These are phyloP conservation scores for Gracilaria caudata DNA, from an alignment of 23 red algal species.

Conservation along the genomic window DNA sequence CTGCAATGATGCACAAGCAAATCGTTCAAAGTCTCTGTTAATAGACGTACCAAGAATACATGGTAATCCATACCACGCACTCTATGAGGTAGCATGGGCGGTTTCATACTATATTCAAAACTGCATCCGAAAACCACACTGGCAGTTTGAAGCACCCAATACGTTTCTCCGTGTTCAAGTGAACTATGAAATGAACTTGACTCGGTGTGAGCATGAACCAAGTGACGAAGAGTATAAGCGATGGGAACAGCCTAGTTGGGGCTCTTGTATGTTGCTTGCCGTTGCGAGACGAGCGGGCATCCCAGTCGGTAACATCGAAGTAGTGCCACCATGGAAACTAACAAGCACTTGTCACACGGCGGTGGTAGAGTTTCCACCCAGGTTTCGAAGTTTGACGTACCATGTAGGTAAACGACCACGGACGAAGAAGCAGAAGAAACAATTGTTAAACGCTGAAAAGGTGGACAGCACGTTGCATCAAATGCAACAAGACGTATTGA, in stretches of 20 bases:
- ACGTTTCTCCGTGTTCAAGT: background rate
- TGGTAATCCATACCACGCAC: conserved; percentile 28
- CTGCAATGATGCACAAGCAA: background rate
- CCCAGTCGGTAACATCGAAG: background rate
- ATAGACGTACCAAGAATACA: conserved; percentile 9
- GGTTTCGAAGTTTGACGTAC: background rate
- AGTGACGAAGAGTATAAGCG: conserved; percentile 1
- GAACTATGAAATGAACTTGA: conserved; percentile 13
- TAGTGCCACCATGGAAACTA: background rate
- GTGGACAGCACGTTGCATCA: background rate
- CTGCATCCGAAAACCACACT: background rate
- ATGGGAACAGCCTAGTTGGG: conserved; percentile 31
- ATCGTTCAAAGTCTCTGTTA: background rate
- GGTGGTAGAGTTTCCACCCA: background rate
- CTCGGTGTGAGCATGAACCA: background rate
- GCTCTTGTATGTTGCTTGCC: conserved; percentile 7
- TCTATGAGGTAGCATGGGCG: conserved; percentile 21
- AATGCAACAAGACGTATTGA: background rate
- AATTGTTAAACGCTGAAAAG: background rate
- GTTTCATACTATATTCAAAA: conserved; percentile 26
- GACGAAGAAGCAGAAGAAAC: background rate
- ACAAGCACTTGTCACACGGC: background rate
- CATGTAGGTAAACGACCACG: background rate
- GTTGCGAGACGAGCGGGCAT: background rate
- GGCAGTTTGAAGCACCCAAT: background rate